Evolutionary conservation across 139 green algal species (phyloP), one percentile per base, ranked within the genome.

Genomic region (Chlorella vulgaris): DNA sequence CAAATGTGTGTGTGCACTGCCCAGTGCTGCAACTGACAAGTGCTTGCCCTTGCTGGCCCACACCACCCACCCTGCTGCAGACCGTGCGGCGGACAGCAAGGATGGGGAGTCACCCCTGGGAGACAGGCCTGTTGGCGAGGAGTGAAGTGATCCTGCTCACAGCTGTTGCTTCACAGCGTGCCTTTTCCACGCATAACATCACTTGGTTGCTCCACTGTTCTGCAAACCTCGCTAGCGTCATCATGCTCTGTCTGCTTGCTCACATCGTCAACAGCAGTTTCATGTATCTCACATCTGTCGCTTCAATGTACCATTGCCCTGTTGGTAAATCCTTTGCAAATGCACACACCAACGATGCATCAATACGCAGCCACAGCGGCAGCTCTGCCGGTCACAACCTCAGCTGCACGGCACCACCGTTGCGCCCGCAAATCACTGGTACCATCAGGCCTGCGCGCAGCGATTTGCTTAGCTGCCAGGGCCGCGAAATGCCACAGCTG

Each of bases 341-440:
- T n/a, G n/a, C n/a, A n/a, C 55, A 65, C 28, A n/a, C 55, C 55
- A 65, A 8, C 15, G n/a, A 31, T 58, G 15, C 47, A 28, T 29
- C 22, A 65, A 65, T 21, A 28, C 5, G 55, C 47, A 58, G 47
- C 55, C 22, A n/a, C n/a, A n/a, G 21, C 55, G 5, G 55, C 22
- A 31, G 55, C 55, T 21, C 55, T 28, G 55, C 55, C 22, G 5
- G n/a, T 15, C 55, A 65, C 55, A 8, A 33, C 73, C 73, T 79
- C 73, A 21, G 73, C 73, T 0, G 73, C 73, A 21, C 73, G 50
- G 73, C 73, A 79, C 73, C 73, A 79, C 22, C 53, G 73, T 53
- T 53, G 68, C 3, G 73, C 73, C 2, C 73, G 35, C 26, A 28
- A 28, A 24, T 5, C 40, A 58, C 29, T 35, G 35, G n/a, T 62